Evolutionary conservation across 148 eudicot genomes (phyloP).

Genomic region (Simmondsia chinensis): DNA sequence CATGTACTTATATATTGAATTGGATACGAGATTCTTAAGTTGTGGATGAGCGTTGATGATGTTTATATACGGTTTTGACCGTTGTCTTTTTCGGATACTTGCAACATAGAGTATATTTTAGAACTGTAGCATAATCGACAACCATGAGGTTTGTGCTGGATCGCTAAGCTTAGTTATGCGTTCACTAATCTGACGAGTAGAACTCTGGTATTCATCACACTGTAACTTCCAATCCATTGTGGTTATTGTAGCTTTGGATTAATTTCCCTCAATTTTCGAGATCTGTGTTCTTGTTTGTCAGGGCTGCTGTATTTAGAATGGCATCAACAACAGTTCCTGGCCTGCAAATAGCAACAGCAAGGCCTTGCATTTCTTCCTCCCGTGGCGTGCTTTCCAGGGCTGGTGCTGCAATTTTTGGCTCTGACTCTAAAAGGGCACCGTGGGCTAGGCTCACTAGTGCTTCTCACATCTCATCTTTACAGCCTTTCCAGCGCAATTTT

Average conservation of each 20-base stretch:
- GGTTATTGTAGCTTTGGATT: background rate
- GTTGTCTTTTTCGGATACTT: too few relatives aligned
- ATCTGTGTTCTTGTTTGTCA: background rate
- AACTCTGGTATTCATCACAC: too few relatives aligned
- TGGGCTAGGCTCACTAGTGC: conserved; percentile 48
- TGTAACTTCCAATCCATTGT: background rate
- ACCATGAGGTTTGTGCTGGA: too few relatives aligned
- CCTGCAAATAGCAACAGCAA: conserved; percentile 45
- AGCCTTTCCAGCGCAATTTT: conserved; percentile 28
- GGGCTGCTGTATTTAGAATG: conserved; percentile 30
- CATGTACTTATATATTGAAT: too few relatives aligned
- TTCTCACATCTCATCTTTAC: conserved; percentile 33
- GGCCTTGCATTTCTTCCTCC: conserved; percentile 37
- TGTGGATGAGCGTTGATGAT: too few relatives aligned
- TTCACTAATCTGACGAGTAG: too few relatives aligned
- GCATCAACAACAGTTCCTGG: conserved; percentile 59
- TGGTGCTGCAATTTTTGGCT: conserved; percentile 26
- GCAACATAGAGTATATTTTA: too few relatives aligned
- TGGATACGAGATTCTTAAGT: too few relatives aligned
- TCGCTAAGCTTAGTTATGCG: too few relatives aligned
- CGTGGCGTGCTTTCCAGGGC: conserved; percentile 28
- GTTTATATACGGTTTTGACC: too few relatives aligned
- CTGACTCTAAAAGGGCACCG: conserved; percentile 20
- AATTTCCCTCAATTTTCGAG: background rate
- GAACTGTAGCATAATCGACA: too few relatives aligned